These are phyloP conservation scores for Brachypodium distachyon DNA, from an alignment of 202 grass and related monocot species.

Conservation along the genomic window DNA sequence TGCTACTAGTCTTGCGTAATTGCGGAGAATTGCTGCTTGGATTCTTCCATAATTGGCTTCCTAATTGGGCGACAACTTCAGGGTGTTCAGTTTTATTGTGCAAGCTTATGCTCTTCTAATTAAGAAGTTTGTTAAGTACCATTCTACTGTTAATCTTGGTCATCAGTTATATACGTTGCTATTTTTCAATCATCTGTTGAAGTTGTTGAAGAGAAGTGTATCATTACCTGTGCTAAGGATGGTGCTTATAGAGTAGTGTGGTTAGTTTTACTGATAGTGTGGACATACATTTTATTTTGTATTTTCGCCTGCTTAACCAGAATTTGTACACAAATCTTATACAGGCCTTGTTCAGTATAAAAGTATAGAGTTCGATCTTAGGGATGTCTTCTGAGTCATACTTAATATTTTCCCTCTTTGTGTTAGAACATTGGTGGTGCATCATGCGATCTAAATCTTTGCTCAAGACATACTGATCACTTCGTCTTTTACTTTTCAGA, in stretches of 20 bases:
- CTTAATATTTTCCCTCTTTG: not conserved
- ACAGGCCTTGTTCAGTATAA: not conserved
- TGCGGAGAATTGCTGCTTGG: not conserved
- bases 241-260: not conserved
- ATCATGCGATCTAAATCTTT: not conserved
- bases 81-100: not conserved
- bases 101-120: not conserved
- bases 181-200: not conserved
- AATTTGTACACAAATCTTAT: not conserved
- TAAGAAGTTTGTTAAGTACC: not conserved
- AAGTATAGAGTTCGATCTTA: not conserved
- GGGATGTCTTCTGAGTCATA: not conserved
- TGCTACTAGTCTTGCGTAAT: not conserved
- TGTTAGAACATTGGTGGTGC: not conserved
- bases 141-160: not conserved
- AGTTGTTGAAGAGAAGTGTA: not conserved
- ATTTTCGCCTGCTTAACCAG: not conserved
- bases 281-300: not conserved
- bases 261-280: not conserved
- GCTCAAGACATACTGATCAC: not conserved
- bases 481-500: slow-evolving; percentile 44
- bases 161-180: not conserved
- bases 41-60: too few relatives aligned
- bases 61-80: not conserved
- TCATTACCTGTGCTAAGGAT: not conserved